A percentile compares a stretch with the other conserved stretches of the same genome.
phyloP scores from a whole-genome alignment of 768 basidiomycete species.

The Boletus eberwhitei region DNA sequence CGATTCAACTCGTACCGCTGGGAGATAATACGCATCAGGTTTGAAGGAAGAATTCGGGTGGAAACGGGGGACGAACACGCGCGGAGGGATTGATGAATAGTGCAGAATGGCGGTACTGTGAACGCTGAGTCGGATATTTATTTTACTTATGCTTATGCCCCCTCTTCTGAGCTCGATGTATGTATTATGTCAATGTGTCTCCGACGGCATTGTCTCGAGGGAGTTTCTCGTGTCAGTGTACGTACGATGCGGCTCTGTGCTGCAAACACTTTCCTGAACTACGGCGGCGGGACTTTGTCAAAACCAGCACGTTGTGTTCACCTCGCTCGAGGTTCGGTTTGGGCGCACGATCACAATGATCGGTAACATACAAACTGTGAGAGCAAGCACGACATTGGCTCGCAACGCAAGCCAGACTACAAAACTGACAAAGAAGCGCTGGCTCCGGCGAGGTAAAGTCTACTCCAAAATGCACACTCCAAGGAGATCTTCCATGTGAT shows the following conservation, averaged over 20 bases:
- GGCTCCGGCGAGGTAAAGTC: background rate
- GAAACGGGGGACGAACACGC: background rate
- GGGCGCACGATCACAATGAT: too few species aligned
- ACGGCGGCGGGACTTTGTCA: too few species aligned
- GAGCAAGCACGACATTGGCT: too few species aligned
- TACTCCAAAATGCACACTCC: background rate
- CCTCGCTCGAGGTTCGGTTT: too few species aligned
- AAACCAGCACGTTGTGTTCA: background rate
- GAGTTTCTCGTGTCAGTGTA: background rate
- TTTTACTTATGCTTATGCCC: too few species aligned
- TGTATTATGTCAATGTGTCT: background rate
- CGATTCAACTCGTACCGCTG: too few species aligned
- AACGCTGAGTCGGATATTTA: background rate
- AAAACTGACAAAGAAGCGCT: background rate
- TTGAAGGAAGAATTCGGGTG: background rate
- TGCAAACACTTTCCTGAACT: too few species aligned
- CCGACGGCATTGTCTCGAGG: background rate
- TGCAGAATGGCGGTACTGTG: background rate
- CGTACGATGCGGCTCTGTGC: background rate
- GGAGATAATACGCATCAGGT: too few species aligned
- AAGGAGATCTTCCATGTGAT: too few species aligned
- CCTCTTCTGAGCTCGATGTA: background rate
- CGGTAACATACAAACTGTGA: too few species aligned
- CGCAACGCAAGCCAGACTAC: background rate
- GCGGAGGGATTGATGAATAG: background rate